Evolutionary conservation across 495 filamentous ascomycete genomes (phyloP).

Genomic region (Daldinia childiae): DNA sequence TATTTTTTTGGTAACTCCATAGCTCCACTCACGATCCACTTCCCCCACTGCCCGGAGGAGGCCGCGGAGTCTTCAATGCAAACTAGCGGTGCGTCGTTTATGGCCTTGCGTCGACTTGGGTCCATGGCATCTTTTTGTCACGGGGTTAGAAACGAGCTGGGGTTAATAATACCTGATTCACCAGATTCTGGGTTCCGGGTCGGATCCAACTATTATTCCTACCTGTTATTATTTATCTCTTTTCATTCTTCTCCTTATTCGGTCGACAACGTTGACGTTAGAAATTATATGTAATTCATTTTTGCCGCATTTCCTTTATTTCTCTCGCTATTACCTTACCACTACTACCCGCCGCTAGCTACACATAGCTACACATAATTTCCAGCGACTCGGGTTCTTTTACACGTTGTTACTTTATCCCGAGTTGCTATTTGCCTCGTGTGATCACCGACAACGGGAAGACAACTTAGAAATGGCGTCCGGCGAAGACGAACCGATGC

Average conservation of each 20-base stretch:
- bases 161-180: constrained; percentile 8
- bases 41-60: constrained; percentile 42
- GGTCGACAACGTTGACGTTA: constrained; percentile 16
- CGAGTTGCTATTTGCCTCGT: neutral
- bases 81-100: constrained; percentile 42
- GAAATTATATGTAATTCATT: constrained; percentile 13
- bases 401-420: constrained; percentile 6
- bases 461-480: constrained; percentile 27
- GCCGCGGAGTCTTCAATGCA: constrained; percentile 40
- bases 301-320: neutral
- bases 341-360: neutral
- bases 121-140: constrained; percentile 32
- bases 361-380: too few relatives aligned
- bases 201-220: constrained; percentile 6
- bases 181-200: neutral
- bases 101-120: constrained; percentile 16
- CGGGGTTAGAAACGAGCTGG: constrained; percentile 28
- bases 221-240: neutral
- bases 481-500: constrained; percentile 33
- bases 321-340: neutral
- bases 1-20: constrained; percentile 28
- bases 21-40: constrained; percentile 33
- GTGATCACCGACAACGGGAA: neutral
- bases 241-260: constrained; percentile 14
- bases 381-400: constrained; percentile 11